Evolutionary conservation across 495 filamentous ascomycete species (phyloP), one percentile per base, ranked within the genome.

Genomic region (Penicillium lividum): DNA sequence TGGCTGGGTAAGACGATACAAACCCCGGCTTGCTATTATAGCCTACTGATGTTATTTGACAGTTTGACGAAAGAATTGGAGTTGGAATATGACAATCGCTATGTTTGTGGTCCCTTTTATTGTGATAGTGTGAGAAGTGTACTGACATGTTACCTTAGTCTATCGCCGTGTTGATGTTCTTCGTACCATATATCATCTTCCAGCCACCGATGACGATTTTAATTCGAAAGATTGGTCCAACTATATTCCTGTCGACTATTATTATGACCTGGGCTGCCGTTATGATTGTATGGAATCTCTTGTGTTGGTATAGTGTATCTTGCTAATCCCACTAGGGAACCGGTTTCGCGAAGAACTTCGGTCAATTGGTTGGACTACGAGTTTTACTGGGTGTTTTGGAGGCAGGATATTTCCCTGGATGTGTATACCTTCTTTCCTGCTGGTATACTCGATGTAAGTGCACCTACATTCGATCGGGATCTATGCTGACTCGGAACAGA

Each of bases 81-180:
- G 4, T 58, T 88, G 33, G 51, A 61, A 25, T 63, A 74, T 22
- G 79, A 22, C 13, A 40, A 38, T n/a, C 8, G 18, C 8, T 45
- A 36, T 54, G 52, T 54, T 18, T 13, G 50, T 40, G 4, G 2
- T 27, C 50, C 16, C 22, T 25, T 45, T 9, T 7, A 54, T 55
- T 18, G 29, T 16, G 29, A 30, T 4, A 30, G n/a, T 42, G 43
- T 27, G 10, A 45, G 15, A 33, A 49, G 13, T 36, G 9, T 36
- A 9, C 34, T 8, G 10, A 30, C 28, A 1, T 46, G 31, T 51
- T 64, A 22, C 29, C 51, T 1, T 3, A 87, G 77, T 81, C 77
- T 22, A 78, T 86, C 60, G 71, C 86, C 43, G 77, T 83, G 13
- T 68, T 88, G 30, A 80, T 87, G 61, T 89, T 90, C 75, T 90